phyloP scores from a whole-genome alignment of 345 rosid genomes.

The Isatis tinctoria region DNA sequence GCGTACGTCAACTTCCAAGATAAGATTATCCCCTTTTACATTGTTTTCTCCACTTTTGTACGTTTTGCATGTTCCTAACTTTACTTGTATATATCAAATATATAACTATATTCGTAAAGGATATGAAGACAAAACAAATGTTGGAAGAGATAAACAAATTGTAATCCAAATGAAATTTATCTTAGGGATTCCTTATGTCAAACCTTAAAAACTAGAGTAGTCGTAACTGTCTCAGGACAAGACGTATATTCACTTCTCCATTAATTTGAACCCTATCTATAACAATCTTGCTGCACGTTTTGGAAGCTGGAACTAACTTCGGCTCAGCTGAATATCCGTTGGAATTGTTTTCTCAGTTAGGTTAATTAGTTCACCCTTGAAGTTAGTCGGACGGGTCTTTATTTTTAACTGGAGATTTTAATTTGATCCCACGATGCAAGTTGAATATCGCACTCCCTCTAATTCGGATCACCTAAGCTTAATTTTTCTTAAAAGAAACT shows the following conservation, averaged over 20 bases:
- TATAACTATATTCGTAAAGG: not conserved
- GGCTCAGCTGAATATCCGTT: not conserved
- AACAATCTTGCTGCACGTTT: not conserved
- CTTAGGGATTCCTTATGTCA: not conserved
- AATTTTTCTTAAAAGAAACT: too few species aligned
- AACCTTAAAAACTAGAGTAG: not conserved
- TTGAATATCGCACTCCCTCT: not conserved
- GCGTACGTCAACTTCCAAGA: not conserved
- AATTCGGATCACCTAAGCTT: not conserved
- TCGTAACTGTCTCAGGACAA: not conserved
- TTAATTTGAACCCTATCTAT: not conserved
- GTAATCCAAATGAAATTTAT: not conserved
- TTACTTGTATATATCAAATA: not conserved
- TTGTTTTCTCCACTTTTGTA: not conserved
- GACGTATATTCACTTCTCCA: not conserved
- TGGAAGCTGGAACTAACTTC: not conserved
- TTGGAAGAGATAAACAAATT: not conserved
- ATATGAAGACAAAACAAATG: not conserved
- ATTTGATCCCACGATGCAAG: not conserved
- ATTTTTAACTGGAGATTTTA: not conserved
- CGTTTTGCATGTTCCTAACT: not conserved
- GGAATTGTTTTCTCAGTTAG: not conserved
- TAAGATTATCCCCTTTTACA: not conserved
- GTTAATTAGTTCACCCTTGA: not conserved
- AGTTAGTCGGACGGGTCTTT: not conserved